Conservation (phyloP, 148 eudicot species). For the Fagopyrum homotropicum region DNA sequence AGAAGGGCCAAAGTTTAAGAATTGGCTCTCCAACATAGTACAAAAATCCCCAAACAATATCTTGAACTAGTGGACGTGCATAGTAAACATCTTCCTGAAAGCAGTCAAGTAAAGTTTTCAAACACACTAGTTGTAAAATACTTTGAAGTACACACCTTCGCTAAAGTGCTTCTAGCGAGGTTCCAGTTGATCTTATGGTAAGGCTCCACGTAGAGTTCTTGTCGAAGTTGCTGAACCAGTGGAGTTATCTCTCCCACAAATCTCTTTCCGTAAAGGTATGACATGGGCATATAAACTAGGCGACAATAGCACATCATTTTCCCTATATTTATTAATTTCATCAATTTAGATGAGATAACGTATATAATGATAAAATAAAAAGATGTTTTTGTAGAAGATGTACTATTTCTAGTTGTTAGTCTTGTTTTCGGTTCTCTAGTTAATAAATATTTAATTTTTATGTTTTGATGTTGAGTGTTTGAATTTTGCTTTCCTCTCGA, state of each 20-base stretch:
- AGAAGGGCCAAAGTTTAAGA: constrained; percentile 31
- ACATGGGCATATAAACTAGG: constrained; percentile 13
- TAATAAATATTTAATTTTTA: too few species aligned
- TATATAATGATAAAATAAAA: too few species aligned
- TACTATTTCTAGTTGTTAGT: too few species aligned
- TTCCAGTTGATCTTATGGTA: constrained; percentile 44
- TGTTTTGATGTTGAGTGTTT: too few species aligned
- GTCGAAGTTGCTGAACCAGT: too few species aligned
- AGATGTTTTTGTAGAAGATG: too few species aligned
- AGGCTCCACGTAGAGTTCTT: constrained; percentile 26
- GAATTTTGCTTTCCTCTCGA: too few species aligned
- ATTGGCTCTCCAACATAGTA: constrained; percentile 39
- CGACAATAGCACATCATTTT: constrained; percentile 52
- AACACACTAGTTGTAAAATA: too few species aligned
- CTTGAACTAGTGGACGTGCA: constrained; percentile 35
- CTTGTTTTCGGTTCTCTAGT: too few species aligned
- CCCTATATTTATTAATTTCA: constrained; percentile 23
- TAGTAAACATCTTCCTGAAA: constrained; percentile 40
- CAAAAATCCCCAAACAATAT: constrained; percentile 38
- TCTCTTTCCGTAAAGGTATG: too few species aligned
- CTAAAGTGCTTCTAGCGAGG: constrained; percentile 42
- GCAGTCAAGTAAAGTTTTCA: neutral
- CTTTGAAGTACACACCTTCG: constrained; percentile 27
- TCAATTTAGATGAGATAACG: neutral
- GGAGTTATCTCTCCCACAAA: too few species aligned